phyloP scores from a whole-genome alignment of 768 basidiomycete genomes.

The Naganishia onofrii region DNA sequence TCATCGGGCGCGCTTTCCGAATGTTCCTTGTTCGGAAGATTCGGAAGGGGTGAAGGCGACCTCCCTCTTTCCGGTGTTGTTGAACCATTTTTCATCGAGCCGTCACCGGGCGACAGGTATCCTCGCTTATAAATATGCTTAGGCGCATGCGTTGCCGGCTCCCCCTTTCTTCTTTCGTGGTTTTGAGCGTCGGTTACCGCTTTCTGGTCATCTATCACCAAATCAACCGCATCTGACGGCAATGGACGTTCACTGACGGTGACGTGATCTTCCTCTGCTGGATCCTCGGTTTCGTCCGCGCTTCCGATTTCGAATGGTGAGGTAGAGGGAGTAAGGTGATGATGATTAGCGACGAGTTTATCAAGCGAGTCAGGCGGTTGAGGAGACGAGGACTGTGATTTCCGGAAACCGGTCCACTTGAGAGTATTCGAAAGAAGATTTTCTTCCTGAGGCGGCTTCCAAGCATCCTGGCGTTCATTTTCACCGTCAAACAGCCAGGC shows the following conservation, averaged over 20 bases:
- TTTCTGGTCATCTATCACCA: conserved; percentile 69
- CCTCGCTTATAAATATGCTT: conserved; percentile 40
- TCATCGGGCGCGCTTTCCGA: conserved; percentile 9
- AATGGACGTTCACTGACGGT: conserved; percentile 39
- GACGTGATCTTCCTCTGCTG: conserved; percentile 36
- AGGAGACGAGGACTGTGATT: conserved; percentile 10
- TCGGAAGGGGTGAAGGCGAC: conserved; percentile 12
- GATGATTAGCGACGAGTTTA: conserved; percentile 11
- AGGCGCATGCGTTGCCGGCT: conserved; percentile 55
- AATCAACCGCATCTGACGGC: conserved; percentile 72
- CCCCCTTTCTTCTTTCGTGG: conserved; percentile 63
- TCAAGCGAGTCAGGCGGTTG: neutral
- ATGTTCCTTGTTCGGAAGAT: conserved; percentile 3
- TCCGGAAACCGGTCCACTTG: conserved; percentile 19
- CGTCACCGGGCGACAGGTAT: conserved; percentile 4
- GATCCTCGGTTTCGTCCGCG: conserved; percentile 37
- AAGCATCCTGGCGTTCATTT: conserved; percentile 39
- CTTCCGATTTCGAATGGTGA: conserved; percentile 43
- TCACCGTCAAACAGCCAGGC: conserved; percentile 48
- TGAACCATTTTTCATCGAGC: neutral
- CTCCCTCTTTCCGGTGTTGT: neutral
- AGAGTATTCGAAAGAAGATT: conserved; percentile 20
- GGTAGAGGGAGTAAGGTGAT: conserved; percentile 31
- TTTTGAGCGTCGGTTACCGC: conserved; percentile 59
- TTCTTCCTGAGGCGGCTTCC: conserved; percentile 30